A percentile compares a stretch with the other conserved stretches of the same genome.
Evolutionary conservation across 2,329 filamentous ascomycete genomes (phyloP).

Genomic region (Ophiostoma perfectum): DNA sequence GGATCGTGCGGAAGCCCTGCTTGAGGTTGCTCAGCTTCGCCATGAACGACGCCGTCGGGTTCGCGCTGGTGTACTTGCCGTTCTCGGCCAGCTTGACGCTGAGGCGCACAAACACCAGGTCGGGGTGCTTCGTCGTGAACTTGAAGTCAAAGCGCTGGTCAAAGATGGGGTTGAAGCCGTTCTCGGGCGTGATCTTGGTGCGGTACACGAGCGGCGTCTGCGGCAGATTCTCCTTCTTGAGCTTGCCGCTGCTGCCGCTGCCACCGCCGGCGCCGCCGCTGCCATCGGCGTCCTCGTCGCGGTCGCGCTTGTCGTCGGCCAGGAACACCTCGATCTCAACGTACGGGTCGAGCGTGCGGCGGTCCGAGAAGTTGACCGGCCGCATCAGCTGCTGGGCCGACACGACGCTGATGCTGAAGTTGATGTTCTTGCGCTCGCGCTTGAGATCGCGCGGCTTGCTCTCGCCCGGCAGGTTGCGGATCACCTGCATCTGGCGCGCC

Average conservation of each 20-base stretch:
- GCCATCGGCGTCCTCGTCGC: constrained; percentile 51
- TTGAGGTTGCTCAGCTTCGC: constrained; percentile 86
- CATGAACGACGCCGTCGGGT: constrained; percentile 75
- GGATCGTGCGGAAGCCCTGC: constrained; percentile 87
- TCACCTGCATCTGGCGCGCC: constrained; percentile 65
- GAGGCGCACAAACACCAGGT: constrained; percentile 89
- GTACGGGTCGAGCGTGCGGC: constrained; percentile 78
- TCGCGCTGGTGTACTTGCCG: constrained; percentile 60
- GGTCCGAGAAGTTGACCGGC: constrained; percentile 49
- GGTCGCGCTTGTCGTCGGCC: constrained; percentile 88
- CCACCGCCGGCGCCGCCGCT: neutral
- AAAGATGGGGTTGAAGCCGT: constrained; percentile 91
- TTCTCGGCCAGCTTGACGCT: constrained; percentile 83
- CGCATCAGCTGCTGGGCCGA: constrained; percentile 93
- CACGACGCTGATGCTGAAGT: constrained; percentile 80
- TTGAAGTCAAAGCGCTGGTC: constrained; percentile 73
- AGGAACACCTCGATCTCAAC: constrained; percentile 93
- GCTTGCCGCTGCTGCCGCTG: neutral
- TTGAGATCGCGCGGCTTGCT: constrained; percentile 49
- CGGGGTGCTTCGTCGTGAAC: constrained; percentile 88
- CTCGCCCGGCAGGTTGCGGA: constrained; percentile 48
- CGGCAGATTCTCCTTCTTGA: constrained; percentile 55
- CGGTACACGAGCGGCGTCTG: constrained; percentile 43
- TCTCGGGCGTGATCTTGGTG: constrained; percentile 75
- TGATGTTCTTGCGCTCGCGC: constrained; percentile 73